Percentiles rank a stretch among this genome's conserved stretches.
Evolutionary conservation across 257 asterid genomes (phyloP).

Genomic region (Petrea volubilis): DNA sequence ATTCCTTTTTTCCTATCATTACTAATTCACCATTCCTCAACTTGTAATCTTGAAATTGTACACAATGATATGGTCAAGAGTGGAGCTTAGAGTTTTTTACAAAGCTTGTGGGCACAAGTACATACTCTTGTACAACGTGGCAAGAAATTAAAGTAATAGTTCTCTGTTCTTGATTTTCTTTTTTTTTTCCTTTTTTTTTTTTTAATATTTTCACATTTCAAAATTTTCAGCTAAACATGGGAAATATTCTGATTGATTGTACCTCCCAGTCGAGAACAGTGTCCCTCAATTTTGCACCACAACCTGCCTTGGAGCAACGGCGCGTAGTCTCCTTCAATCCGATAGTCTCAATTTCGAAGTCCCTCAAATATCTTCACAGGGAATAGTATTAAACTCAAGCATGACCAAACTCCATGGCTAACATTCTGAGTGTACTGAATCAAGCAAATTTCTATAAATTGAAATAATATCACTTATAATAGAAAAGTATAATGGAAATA

Average conservation of each 20-base stretch:
- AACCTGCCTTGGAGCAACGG: constrained; percentile 64
- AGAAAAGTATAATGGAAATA: constrained; percentile 8
- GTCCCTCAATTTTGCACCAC: constrained; percentile 87
- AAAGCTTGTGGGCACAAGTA: not conserved
- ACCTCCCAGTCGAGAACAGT: constrained; percentile 99
- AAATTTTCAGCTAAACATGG: not conserved
- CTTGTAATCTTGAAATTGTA: constrained; percentile 3
- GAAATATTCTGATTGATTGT: constrained; percentile 7
- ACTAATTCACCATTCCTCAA: constrained; percentile 18
- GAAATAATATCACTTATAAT: not conserved
- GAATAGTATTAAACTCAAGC: constrained; percentile 27
- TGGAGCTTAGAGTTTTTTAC: not conserved
- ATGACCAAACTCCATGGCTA: constrained; percentile 19
- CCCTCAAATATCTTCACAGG: constrained; percentile 75
- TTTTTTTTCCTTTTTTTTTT: too few species aligned
- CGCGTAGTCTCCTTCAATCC: constrained; percentile 88
- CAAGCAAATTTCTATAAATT: not conserved
- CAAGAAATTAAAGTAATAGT: not conserved
- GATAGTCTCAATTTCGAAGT: constrained; percentile 92
- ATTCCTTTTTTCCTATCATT: not conserved
- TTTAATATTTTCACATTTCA: not conserved
- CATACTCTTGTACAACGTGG: not conserved
- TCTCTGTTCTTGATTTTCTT: not conserved
- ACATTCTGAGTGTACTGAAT: constrained; percentile 18
- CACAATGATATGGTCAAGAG: not conserved